Conservation (phyloP, 2,329 filamentous ascomycete genomes). For the Clonostachys sp. region DNA sequence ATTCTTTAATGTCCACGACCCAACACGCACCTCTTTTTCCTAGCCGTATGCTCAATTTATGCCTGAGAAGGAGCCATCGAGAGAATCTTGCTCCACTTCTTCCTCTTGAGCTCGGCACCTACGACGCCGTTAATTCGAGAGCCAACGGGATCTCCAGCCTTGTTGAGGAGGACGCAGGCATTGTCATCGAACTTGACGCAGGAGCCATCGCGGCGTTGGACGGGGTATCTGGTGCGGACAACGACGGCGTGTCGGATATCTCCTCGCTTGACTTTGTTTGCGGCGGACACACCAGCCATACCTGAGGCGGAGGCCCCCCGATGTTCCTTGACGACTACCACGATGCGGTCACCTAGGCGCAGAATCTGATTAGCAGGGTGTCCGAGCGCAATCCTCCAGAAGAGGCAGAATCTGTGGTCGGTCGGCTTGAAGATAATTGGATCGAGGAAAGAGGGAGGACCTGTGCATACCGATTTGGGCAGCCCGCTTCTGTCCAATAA, state of each 20-base stretch:
- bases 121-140: conserved; percentile 90
- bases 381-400: too few relatives aligned
- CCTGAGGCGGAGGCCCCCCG: conserved; percentile 70
- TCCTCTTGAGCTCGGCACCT: conserved; percentile 80
- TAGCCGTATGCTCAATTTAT: conserved; percentile 17
- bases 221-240: conserved; percentile 85
- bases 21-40: not conserved
- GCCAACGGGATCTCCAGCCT: conserved; percentile 91
- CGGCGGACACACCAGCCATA: conserved; percentile 66
- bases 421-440: not conserved
- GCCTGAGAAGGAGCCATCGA: conserved; percentile 78
- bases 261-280: conserved; percentile 91
- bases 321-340: conserved; percentile 97
- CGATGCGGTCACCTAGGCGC: conserved; percentile 77
- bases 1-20: not conserved
- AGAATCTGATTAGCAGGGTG: not conserved
- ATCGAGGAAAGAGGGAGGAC: not conserved
- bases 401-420: too few relatives aligned
- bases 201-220: conserved; percentile 82
- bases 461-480: conserved; percentile 74
- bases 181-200: conserved; percentile 96
- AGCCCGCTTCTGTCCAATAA: conserved; percentile 83
- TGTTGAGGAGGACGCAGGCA: conserved; percentile 95
- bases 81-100: conserved; percentile 98
- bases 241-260: conserved; percentile 96